Evolutionary conservation across 352 stramenopile genomes (phyloP).

Genomic region (Globisporangium irregulare): DNA sequence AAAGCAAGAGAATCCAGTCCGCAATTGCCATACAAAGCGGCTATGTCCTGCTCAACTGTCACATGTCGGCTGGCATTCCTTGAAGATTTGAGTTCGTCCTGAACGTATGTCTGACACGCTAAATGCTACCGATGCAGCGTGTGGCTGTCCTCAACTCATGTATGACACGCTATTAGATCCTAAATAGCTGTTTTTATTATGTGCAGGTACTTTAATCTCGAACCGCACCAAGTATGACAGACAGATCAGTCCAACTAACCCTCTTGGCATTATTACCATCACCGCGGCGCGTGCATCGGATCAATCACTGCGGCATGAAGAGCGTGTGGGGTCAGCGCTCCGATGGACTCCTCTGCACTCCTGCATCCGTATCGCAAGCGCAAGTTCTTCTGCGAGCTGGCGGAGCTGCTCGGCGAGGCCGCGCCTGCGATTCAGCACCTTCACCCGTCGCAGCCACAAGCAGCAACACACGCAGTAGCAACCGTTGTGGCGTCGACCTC

Average conservation of each 20-base stretch:
- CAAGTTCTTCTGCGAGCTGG: slow-evolving; percentile 75
- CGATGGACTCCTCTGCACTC: slow-evolving; percentile 8
- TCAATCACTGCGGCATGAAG: not conserved
- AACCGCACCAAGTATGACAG: not conserved
- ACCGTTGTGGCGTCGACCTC: not conserved
- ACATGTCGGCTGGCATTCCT: not conserved
- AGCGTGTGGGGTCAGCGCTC: not conserved
- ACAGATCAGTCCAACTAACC: not conserved
- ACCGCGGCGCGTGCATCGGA: not conserved
- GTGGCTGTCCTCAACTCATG: not conserved
- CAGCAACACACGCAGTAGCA: not conserved
- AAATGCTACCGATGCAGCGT: not conserved
- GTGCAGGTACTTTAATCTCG: too few relatives aligned
- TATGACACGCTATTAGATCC: too few relatives aligned
- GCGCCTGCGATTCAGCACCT: slow-evolving; percentile 31
- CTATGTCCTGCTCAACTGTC: too few relatives aligned
- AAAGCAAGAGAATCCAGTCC: too few relatives aligned
- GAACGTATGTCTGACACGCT: not conserved
- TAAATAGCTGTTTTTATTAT: too few relatives aligned
- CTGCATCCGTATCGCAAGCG: slow-evolving; percentile 69
- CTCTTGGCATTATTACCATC: not conserved
- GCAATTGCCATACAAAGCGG: too few relatives aligned
- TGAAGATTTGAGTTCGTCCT: not conserved
- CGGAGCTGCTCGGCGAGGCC: slow-evolving; percentile 44
- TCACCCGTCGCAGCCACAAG: slow-evolving; percentile 28